phyloP scores from a whole-genome alignment of 768 basidiomycete genomes.

The Phylloporus sp. region DNA sequence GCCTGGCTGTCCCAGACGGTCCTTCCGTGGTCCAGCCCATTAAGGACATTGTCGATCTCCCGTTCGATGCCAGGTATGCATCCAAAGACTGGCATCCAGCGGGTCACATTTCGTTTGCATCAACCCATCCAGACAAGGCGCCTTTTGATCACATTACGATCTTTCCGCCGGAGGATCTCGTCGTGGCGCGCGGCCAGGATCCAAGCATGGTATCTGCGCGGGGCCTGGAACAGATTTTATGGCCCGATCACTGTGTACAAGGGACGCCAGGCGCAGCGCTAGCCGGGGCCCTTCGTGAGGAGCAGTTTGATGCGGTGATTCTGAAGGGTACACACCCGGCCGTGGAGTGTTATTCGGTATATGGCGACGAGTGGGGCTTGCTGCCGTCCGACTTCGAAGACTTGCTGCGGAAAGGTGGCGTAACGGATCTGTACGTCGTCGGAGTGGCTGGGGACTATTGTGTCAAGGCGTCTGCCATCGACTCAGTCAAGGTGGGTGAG shows the following conservation, averaged over 20 bases:
- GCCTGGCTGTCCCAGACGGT: constrained; percentile 66
- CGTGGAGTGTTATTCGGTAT: constrained; percentile 82
- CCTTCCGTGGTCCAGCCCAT: constrained; percentile 53
- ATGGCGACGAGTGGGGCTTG: constrained; percentile 54
- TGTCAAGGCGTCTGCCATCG: constrained; percentile 56
- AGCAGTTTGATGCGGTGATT: constrained; percentile 40
- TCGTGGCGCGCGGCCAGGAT: constrained; percentile 27
- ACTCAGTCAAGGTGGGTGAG: constrained; percentile 42
- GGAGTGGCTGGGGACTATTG: constrained; percentile 81
- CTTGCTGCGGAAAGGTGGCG: constrained; percentile 37
- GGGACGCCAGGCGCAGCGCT: constrained; percentile 57
- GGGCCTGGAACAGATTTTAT: constrained; percentile 54
- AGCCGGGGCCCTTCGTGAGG: constrained; percentile 46
- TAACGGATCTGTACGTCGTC: constrained; percentile 59
- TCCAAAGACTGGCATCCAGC: constrained; percentile 59
- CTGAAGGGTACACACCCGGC: constrained; percentile 53
- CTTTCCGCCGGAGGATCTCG: constrained; percentile 30
- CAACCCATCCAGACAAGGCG: constrained; percentile 38
- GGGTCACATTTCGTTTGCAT: constrained; percentile 71
- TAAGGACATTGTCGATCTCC: constrained; percentile 53
- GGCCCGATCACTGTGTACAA: constrained; percentile 80
- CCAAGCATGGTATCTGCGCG: constrained; percentile 10
- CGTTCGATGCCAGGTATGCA: constrained; percentile 49
- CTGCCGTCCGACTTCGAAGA: constrained; percentile 45
- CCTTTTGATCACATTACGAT: constrained; percentile 41